phyloP scores from a whole-genome alignment of 2,329 filamentous ascomycete genomes.

The Tolypocladium inflatum region DNA sequence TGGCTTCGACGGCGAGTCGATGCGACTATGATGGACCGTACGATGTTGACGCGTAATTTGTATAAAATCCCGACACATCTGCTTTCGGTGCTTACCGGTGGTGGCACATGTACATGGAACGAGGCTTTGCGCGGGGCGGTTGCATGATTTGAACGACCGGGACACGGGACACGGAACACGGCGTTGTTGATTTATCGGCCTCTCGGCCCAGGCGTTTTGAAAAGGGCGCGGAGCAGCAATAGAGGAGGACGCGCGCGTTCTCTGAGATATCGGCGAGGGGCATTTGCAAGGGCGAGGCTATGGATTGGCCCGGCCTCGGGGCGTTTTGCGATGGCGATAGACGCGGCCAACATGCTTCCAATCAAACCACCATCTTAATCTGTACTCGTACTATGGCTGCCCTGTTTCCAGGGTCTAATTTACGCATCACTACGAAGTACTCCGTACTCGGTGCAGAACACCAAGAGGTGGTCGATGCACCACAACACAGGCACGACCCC shows the following conservation, averaged over 20 bases:
- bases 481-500: not conserved
- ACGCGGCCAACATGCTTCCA: not conserved
- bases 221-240: not conserved
- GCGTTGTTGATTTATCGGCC: not conserved
- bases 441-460: too few species aligned
- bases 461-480: not conserved
- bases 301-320: not conserved
- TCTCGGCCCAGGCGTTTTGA: not conserved
- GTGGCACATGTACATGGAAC: not conserved
- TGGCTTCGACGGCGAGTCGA: constrained; percentile 36
- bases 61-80: not conserved
- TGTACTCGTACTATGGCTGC: not conserved
- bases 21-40: constrained; percentile 24
- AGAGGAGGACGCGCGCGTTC: not conserved
- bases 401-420: too few species aligned
- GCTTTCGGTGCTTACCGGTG: not conserved
- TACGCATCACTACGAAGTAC: too few species aligned
- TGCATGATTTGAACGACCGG: not conserved
- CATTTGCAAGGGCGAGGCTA: not conserved
- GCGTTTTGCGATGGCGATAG: not conserved
- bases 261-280: not conserved
- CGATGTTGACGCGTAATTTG: not conserved
- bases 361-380: not conserved
- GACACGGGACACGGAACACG: not conserved
- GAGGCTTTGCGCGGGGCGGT: not conserved